Base-by-base conservation (phyloP, 768 basidiomycete genomes). In the Tephrocybe sp. region DNA sequence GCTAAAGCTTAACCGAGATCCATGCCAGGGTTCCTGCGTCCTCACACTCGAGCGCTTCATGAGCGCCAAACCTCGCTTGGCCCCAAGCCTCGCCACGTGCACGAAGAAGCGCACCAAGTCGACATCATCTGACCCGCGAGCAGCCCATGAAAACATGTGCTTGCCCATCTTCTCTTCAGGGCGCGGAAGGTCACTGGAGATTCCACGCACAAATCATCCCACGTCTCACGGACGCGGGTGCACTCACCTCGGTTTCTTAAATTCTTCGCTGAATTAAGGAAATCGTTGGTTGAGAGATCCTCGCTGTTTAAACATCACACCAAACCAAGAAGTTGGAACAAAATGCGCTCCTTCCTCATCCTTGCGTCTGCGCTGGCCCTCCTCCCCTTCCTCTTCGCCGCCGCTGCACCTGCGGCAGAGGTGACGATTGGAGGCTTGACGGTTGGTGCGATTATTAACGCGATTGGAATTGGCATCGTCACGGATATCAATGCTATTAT, bases 391-490 rank as follows among this genome's bases (percentile, higher is more conserved):
- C 55, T 63, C 24, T 62, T 53, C 41, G 66, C 62, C n/a, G 38
- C 49, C 5, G 67, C 62, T 25, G 46, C 59, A 14, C 63, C 60
- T 0, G 49, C 59, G 1, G 50, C 62, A 10, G 50, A 44, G 14
- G 53, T 58, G 7, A 57, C 61, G n/a, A 45, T 65, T 18, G 63
- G 54, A 4, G 62, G 59, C 24, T 21, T 63, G 45, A 36, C 51
- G 24, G 63, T 73, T 50, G 73, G 71, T n/a, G 63, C 72, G 36
- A 66, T 78, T 56, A 70, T 76, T 51, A 71, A 75, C 51, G 56
- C 65, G 7, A 53, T 78, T 12, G 62, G 66, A 15, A 43, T 78
- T 23, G 73, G 74, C 21, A 62, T 78, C 25, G 73, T 78, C 42
- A 64, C 63, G 38, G 50, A 68, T 39, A 70, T 78, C 52, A 69